phyloP scores from a whole-genome alignment of 169 alveolate species.

The Plasmodium malariae region DNA sequence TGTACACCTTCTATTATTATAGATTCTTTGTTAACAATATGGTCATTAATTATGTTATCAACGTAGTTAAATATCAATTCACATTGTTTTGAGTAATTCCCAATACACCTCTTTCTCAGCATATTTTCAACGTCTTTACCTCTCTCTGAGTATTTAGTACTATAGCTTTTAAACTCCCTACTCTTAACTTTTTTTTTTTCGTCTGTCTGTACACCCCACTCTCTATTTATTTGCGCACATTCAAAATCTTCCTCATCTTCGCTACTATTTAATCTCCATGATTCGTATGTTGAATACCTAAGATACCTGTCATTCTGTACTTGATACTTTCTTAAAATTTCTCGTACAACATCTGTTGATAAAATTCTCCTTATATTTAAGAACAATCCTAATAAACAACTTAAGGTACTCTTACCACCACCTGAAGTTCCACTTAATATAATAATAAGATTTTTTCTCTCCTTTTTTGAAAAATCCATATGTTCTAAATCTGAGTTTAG shows the following conservation, averaged over 20 bases:
- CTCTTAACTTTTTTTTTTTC: neutral
- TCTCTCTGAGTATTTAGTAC: neutral
- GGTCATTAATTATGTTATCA: constrained; percentile 60
- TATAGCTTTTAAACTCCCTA: neutral
- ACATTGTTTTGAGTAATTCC: constrained; percentile 60
- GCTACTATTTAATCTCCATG: constrained; percentile 34
- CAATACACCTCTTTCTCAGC: constrained; percentile 43
- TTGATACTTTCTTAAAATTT: constrained; percentile 49
- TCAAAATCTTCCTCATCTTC: constrained; percentile 22
- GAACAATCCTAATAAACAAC: constrained; percentile 55
- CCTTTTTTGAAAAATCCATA: constrained; percentile 6
- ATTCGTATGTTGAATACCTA: constrained; percentile 66
- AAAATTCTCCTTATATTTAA: constrained; percentile 52
- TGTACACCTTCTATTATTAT: constrained; percentile 73
- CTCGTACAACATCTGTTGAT: constrained; percentile 67
- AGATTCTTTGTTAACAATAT: constrained; percentile 48
- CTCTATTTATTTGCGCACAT: neutral
- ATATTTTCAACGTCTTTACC: neutral
- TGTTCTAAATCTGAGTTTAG: neutral
- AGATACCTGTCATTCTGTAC: constrained; percentile 37
- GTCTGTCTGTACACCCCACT: neutral
- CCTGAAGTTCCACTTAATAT: constrained; percentile 71
- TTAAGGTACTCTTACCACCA: constrained; percentile 63
- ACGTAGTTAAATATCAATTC: constrained; percentile 24
- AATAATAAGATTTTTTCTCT: constrained; percentile 28